These are phyloP conservation scores for Aureobasidium sp. DNA, from an alignment of 2,329 filamentous ascomycete genomes.

Conservation along the genomic window DNA sequence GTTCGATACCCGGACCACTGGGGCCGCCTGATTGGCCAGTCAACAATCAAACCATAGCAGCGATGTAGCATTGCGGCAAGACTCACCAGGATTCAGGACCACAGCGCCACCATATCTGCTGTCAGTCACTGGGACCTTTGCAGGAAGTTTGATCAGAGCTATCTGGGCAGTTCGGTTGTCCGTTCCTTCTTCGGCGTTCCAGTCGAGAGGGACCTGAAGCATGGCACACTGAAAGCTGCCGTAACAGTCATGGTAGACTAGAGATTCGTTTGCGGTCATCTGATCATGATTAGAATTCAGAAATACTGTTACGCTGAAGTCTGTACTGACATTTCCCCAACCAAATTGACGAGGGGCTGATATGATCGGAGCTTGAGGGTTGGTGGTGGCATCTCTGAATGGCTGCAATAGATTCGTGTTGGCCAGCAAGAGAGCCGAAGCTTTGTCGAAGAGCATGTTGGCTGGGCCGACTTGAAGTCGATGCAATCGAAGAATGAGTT, in stretches of 20 bases:
- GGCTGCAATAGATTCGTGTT: not conserved
- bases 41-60: not conserved
- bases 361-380: not conserved
- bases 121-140: constrained; percentile 32
- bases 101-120: constrained; percentile 38
- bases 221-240: constrained; percentile 40
- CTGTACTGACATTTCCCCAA: not conserved
- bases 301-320: not conserved
- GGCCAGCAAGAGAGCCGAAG: not conserved
- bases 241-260: constrained; percentile 29
- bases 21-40: constrained; percentile 26
- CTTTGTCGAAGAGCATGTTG: constrained; percentile 1
- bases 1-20: constrained; percentile 33
- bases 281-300: not conserved
- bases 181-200: constrained; percentile 24
- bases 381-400: not conserved
- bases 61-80: not conserved
- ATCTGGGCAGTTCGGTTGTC: constrained; percentile 30
- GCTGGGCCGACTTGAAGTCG: not conserved
- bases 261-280: not conserved
- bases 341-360: not conserved
- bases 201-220: constrained; percentile 40
- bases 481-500: not conserved
- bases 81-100: constrained; percentile 33
- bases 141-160: constrained; percentile 38